phyloP scores from a whole-genome alignment of 2,329 filamentous ascomycete genomes.

The Colletotrichum viniferum region DNA sequence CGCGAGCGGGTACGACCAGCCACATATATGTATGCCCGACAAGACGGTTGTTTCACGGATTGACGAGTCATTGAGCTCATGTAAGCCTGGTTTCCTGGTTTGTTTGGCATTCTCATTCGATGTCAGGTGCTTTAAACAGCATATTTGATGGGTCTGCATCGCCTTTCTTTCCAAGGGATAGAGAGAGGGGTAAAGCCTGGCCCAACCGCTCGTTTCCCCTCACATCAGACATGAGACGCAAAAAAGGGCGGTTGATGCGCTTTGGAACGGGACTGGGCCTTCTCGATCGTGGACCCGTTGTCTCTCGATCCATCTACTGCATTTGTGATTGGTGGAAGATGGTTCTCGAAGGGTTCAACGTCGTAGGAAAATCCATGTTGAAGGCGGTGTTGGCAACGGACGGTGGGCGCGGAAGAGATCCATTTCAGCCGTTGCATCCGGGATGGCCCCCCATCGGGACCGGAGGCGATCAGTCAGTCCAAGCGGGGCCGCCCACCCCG shows the following conservation, averaged over 20 bases:
- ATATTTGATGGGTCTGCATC: not conserved
- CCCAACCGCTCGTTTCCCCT: not conserved
- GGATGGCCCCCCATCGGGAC: slow-evolving; percentile 3
- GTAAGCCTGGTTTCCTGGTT: not conserved
- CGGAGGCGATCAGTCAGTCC: not conserved
- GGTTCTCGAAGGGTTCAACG: not conserved
- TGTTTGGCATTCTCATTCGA: slow-evolving; percentile 1
- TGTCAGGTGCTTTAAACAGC: slow-evolving; percentile 3
- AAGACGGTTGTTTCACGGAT: slow-evolving; percentile 50
- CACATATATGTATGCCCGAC: slow-evolving; percentile 77
- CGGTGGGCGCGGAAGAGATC: not conserved
- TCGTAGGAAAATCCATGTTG: slow-evolving; percentile 1
- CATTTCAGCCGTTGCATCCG: not conserved
- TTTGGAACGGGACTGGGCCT: not conserved
- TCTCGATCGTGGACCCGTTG: not conserved
- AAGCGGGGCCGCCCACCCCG: not conserved
- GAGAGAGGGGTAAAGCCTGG: not conserved
- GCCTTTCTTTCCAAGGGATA: not conserved
- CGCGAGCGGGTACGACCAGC: slow-evolving; percentile 74
- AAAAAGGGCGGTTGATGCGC: not conserved
- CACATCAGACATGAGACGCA: not conserved
- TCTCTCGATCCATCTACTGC: not conserved
- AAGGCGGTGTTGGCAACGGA: not conserved
- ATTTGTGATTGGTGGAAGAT: not conserved
- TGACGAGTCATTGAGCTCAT: slow-evolving; percentile 5